Percentiles rank a stretch among this genome's conserved stretches.
Conservation (phyloP, 1,139 yeast genomes). For the Debaryomycetaceae sp. region DNA sequence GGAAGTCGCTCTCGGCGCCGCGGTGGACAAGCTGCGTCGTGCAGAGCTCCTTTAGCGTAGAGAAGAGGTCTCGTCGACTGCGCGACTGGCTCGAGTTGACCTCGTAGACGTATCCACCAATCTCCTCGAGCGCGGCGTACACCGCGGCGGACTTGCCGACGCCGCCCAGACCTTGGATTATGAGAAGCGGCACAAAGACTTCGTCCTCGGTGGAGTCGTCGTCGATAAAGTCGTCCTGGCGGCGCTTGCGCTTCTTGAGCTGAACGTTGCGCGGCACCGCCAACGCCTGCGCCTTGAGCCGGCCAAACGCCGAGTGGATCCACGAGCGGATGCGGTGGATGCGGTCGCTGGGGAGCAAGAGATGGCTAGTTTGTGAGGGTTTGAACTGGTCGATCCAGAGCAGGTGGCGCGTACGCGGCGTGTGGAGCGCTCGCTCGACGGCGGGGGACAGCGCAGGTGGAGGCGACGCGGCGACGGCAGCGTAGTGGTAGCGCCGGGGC, state of each 20-base stretch:
- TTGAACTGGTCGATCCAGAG: slow-evolving; percentile 45
- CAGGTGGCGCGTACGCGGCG: slow-evolving; percentile 7
- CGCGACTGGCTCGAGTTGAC: slow-evolving; percentile 71
- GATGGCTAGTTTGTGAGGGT: slow-evolving; percentile 33
- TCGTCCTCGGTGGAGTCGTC: slow-evolving; percentile 28
- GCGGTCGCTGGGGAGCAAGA: slow-evolving; percentile 26
- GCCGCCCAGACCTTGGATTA: slow-evolving; percentile 70
- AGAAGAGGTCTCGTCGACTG: slow-evolving; percentile 64
- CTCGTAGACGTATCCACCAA: slow-evolving; percentile 76
- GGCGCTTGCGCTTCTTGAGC: slow-evolving; percentile 19
- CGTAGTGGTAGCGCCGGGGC: no score
- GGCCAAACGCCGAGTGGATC: slow-evolving; percentile 46
- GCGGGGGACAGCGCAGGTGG: no score
- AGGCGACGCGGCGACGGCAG: no score
- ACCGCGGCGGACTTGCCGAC: slow-evolving; percentile 77
- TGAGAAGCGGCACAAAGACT: slow-evolving; percentile 54
- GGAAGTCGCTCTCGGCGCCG: slow-evolving; percentile 25
- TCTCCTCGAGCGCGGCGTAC: slow-evolving; percentile 60
- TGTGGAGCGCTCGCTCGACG: no score
- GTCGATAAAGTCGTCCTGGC: slow-evolving; percentile 27
- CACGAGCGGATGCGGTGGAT: slow-evolving; percentile 33
- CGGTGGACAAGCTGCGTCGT: slow-evolving; percentile 76
- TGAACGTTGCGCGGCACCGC: slow-evolving; percentile 27
- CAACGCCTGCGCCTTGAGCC: slow-evolving; percentile 29
- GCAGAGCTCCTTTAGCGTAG: slow-evolving; percentile 69